Evolutionary conservation across 495 filamentous ascomycete genomes (phyloP).

Genomic region (Lichina pygmaea): DNA sequence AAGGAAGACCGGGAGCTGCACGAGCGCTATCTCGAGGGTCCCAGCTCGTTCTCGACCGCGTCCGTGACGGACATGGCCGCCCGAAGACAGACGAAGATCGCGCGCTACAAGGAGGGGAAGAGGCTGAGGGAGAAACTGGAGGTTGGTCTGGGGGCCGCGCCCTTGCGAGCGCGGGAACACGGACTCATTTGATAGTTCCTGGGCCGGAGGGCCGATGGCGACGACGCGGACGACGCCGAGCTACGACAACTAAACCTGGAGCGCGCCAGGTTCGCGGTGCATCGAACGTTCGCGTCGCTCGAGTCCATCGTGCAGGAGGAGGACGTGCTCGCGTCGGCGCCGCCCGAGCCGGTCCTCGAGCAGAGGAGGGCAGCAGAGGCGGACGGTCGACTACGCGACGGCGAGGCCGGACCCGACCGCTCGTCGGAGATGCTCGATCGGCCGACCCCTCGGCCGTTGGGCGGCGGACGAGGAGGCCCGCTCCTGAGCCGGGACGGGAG

Average conservation of each 20-base stretch:
- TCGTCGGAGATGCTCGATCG: constrained; percentile 59
- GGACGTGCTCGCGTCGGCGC: constrained; percentile 51
- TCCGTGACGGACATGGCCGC: constrained; percentile 40
- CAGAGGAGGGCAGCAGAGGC: neutral
- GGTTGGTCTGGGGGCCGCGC: constrained; percentile 12
- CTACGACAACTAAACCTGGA: constrained; percentile 54
- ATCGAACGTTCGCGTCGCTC: constrained; percentile 61
- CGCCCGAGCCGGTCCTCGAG: constrained; percentile 16
- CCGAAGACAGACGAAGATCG: constrained; percentile 60
- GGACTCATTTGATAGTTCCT: neutral
- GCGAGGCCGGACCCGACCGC: constrained; percentile 12
- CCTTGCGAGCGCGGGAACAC: too few species aligned
- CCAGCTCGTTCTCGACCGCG: constrained; percentile 38
- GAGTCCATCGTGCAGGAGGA: constrained; percentile 66
- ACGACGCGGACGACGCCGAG: constrained; percentile 36
- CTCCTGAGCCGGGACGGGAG: constrained; percentile 60
- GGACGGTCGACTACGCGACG: constrained; percentile 9
- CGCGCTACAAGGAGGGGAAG: constrained; percentile 63
- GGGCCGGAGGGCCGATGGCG: neutral
- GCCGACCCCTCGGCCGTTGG: constrained; percentile 25
- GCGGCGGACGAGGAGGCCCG: constrained; percentile 32
- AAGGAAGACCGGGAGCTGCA: constrained; percentile 41
- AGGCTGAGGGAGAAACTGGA: constrained; percentile 63
- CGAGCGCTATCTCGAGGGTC: constrained; percentile 37
- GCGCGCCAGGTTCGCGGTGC: constrained; percentile 39